Conservation (phyloP, 1,284 basidiomycete species). For the Omphalotus olearius region DNA sequence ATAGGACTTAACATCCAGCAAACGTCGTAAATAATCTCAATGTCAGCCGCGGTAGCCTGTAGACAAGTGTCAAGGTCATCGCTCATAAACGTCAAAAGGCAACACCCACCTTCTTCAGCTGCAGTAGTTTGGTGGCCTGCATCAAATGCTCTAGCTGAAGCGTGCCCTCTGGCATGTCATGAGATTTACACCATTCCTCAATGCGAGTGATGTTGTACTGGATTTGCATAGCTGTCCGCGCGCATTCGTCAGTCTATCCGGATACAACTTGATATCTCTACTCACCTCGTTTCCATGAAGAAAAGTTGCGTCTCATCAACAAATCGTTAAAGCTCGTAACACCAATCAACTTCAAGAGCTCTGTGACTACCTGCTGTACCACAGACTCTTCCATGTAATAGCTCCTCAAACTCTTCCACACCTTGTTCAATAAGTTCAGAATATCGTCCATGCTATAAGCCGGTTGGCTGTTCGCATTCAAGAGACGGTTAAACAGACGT, state of each 20-base stretch:
- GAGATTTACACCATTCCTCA: conserved; percentile 97
- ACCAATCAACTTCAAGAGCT: conserved; percentile 94
- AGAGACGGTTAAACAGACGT: conserved; percentile 89
- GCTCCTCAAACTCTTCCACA: conserved; percentile 97
- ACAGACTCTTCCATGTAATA: conserved; percentile 99
- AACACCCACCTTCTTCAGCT: conserved; percentile 88
- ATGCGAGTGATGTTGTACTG: conserved; percentile 99
- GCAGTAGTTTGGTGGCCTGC: conserved; percentile 98
- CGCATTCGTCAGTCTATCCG: not conserved
- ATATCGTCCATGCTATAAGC: conserved; percentile 99
- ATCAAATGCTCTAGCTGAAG: conserved; percentile 98
- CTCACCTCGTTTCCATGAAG: conserved; percentile 97
- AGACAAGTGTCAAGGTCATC: too few relatives aligned
- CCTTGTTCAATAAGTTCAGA: conserved; percentile 93
- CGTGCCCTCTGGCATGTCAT: conserved; percentile 98
- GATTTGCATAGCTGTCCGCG: conserved; percentile 87
- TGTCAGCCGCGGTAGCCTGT: conserved; percentile 87
- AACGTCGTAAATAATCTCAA: conserved; percentile 98
- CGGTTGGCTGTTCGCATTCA: conserved; percentile 81
- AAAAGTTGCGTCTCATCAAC: conserved; percentile 98
- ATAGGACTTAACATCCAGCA: conserved; percentile 99
- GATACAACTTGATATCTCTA: conserved; percentile 11
- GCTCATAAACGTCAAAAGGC: not conserved
- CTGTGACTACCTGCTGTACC: conserved; percentile 94
- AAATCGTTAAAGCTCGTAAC: conserved; percentile 99